Evolutionary conservation across 176 grass and related monocot genomes (phyloP).

Genomic region (Bothriochloa decipiens): DNA sequence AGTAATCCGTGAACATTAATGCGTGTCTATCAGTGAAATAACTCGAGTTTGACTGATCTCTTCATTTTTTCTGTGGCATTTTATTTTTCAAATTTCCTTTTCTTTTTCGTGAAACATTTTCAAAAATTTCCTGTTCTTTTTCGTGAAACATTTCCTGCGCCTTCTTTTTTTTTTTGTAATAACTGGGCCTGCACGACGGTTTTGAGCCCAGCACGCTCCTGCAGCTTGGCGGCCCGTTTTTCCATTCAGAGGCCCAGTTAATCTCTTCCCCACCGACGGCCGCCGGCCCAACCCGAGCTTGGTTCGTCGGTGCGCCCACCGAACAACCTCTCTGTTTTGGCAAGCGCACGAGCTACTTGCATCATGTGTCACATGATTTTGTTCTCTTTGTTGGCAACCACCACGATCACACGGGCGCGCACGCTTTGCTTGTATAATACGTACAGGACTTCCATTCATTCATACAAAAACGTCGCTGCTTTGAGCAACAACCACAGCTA

Average conservation of each 20-base stretch:
- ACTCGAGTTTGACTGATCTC: background rate
- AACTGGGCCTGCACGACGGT: background rate
- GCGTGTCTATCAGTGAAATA: background rate
- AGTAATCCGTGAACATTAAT: background rate
- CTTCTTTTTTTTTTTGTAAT: background rate
- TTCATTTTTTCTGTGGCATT: too few species aligned
- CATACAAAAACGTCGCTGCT: constrained; percentile 39
- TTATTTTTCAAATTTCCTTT: too few species aligned
- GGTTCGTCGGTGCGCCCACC: constrained; percentile 5
- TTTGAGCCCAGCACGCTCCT: background rate
- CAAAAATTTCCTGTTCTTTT: too few species aligned
- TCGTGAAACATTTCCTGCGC: too few species aligned
- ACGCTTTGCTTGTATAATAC: background rate
- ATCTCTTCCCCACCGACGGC: background rate
- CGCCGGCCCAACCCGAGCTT: background rate
- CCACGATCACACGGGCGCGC: background rate
- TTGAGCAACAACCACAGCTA: constrained; percentile 19
- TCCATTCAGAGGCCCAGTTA: background rate
- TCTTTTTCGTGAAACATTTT: too few species aligned
- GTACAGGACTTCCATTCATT: too few species aligned
- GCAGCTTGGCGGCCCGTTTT: background rate
- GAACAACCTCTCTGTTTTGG: background rate
- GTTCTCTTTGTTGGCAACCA: background rate
- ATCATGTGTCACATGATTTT: background rate
- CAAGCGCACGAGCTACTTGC: background rate